Conservation (phyloP, 2,329 filamentous ascomycete species). For the Pyrenophora tritici-repentis region DNA sequence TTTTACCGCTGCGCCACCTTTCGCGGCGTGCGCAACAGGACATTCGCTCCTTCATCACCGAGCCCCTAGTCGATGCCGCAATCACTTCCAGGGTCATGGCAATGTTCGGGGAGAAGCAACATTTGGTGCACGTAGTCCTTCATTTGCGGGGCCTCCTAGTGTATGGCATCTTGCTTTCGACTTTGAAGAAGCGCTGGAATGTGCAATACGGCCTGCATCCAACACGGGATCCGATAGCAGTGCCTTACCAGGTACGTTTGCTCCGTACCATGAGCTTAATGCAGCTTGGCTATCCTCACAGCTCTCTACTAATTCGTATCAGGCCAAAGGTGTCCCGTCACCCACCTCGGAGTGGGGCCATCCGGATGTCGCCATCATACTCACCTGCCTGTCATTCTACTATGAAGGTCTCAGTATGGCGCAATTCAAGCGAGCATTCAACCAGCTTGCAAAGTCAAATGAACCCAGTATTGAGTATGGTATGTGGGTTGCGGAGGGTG, state of each 20-base stretch:
- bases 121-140: too few species aligned
- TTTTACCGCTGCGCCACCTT: too few species aligned
- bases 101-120: too few species aligned
- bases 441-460: conserved; percentile 56
- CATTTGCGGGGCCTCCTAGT: conserved; percentile 64
- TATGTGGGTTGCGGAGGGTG: conserved; percentile 49
- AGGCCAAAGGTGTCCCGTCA: conserved; percentile 68
- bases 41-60: too few species aligned
- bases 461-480: conserved; percentile 59
- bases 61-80: too few species aligned
- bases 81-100: too few species aligned
- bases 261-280: too few species aligned
- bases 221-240: conserved; percentile 57
- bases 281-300: too few species aligned
- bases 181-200: conserved; percentile 65
- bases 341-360: conserved; percentile 70
- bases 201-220: conserved; percentile 66
- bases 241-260: conserved; percentile 68
- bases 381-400: conserved; percentile 72
- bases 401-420: conserved; percentile 61
- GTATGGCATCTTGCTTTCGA: conserved; percentile 59
- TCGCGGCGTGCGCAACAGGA: too few species aligned
- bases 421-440: conserved; percentile 56
- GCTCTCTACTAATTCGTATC: too few species aligned
- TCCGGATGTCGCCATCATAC: conserved; percentile 66